Conservation (phyloP, 768 basidiomycete genomes). For the Hypholoma fasciculare region DNA sequence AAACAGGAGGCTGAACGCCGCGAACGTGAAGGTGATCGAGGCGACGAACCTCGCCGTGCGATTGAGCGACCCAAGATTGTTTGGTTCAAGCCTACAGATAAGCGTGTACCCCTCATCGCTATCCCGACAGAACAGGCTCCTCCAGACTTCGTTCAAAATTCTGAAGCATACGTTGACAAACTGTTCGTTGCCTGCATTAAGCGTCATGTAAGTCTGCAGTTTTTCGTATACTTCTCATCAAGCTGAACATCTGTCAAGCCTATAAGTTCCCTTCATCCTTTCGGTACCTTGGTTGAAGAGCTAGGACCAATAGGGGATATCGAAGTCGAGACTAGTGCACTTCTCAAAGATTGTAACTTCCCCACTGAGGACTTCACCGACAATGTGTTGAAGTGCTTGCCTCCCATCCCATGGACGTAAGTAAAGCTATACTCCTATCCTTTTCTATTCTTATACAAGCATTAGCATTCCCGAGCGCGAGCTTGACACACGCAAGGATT, state of each 20-base stretch:
- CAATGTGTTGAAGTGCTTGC: constrained; percentile 91
- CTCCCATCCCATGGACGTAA: constrained; percentile 93
- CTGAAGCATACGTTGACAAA: constrained; percentile 86
- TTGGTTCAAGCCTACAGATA: constrained; percentile 99
- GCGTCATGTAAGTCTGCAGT: constrained; percentile 71
- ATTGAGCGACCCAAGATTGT: constrained; percentile 97
- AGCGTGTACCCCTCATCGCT: constrained; percentile 96
- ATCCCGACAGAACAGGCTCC: constrained; percentile 99
- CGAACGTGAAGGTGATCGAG: constrained; percentile 93
- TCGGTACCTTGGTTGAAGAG: constrained; percentile 97
- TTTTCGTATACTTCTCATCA: not conserved
- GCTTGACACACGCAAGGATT: constrained; percentile 83
- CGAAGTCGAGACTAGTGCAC: constrained; percentile 95
- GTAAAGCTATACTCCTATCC: constrained; percentile 25
- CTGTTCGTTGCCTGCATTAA: constrained; percentile 99
- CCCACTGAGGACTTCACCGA: constrained; percentile 97
- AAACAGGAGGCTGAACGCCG: constrained; percentile 98
- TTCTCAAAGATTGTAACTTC: constrained; percentile 99
- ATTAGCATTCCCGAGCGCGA: constrained; percentile 86
- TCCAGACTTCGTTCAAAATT: constrained; percentile 91
- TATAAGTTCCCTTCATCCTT: constrained; percentile 96
- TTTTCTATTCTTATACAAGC: constrained; percentile 10
- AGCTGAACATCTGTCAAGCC: constrained; percentile 47
- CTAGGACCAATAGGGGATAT: constrained; percentile 98
- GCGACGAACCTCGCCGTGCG: constrained; percentile 76